A percentile compares a stretch with the other conserved stretches of the same genome.
phyloP scores from a whole-genome alignment of 2,329 filamentous ascomycete species.

The Xylaria sp. region DNA sequence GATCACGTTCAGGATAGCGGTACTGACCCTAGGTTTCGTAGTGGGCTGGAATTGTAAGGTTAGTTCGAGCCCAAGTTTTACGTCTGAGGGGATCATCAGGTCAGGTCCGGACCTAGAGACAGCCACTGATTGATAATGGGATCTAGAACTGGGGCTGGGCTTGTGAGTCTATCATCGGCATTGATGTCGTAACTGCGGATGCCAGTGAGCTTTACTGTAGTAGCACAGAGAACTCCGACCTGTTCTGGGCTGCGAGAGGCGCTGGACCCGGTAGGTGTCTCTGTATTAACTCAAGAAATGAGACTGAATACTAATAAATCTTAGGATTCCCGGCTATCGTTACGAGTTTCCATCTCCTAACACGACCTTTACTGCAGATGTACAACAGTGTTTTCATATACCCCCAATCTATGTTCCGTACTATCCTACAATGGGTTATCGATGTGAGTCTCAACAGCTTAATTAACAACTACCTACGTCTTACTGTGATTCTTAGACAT shows the following conservation, averaged over 20 bases:
- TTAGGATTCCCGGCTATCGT: constrained; percentile 63
- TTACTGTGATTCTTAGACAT: constrained; percentile 22
- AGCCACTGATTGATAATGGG: constrained; percentile 5
- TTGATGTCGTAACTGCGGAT: constrained; percentile 61
- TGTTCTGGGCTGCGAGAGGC: constrained; percentile 61
- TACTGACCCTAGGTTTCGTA: neutral
- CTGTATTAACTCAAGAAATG: neutral
- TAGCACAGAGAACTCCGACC: constrained; percentile 54
- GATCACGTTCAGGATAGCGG: neutral
- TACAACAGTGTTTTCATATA: constrained; percentile 57
- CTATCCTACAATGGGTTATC: constrained; percentile 60
- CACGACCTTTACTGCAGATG: constrained; percentile 49
- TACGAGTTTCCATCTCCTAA: constrained; percentile 60
- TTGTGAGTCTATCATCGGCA: constrained; percentile 57
- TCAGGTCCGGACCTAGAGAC: neutral
- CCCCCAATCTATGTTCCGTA: constrained; percentile 56
- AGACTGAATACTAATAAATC: neutral
- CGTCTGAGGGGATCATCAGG: neutral
- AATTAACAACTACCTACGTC: neutral
- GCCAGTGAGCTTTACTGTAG: constrained; percentile 53
- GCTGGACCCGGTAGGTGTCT: constrained; percentile 53
- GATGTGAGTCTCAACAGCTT: constrained; percentile 47
- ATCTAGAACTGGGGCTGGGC: constrained; percentile 65
- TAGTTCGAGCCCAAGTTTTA: neutral
- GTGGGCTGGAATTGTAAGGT: constrained; percentile 67